Conservation (phyloP, 75 land plant genomes). For the Larix kaempferi region DNA sequence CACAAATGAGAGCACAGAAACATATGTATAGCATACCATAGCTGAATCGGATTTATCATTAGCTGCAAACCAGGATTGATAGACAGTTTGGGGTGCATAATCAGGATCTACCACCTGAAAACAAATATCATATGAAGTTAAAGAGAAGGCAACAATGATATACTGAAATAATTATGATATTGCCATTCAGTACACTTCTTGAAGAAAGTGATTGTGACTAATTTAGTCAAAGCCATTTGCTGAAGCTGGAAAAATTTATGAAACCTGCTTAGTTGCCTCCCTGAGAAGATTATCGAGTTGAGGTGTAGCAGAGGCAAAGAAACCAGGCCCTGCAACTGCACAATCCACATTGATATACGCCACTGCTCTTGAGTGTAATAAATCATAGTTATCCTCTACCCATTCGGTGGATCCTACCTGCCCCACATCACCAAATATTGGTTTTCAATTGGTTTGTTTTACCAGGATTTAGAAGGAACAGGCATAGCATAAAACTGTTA, state of each 20-base stretch:
- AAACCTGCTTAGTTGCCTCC: conserved; percentile 58
- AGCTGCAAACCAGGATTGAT: conserved; percentile 60
- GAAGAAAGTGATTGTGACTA: neutral
- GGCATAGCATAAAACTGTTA: too few relatives aligned
- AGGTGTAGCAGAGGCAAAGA: conserved; percentile 68
- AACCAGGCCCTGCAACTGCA: conserved; percentile 74
- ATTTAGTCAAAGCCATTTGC: neutral
- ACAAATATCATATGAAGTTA: conserved; percentile 1
- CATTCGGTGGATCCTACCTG: conserved; percentile 66
- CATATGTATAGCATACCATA: neutral
- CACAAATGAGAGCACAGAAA: too few relatives aligned
- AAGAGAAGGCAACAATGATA: neutral
- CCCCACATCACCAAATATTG: neutral
- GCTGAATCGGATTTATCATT: neutral
- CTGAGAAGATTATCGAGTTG: conserved; percentile 72
- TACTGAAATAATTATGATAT: neutral
- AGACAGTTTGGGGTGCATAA: conserved; percentile 41
- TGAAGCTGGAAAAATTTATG: neutral
- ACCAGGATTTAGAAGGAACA: too few relatives aligned
- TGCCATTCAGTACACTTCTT: neutral
- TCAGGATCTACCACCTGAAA: conserved; percentile 63
- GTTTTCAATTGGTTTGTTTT: too few relatives aligned
- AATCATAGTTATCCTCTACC: conserved; percentile 50
- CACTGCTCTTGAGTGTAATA: conserved; percentile 44
- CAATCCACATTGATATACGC: conserved; percentile 75